Conservation (phyloP, 257 asterid genomes). For the Nicotiana paniculata region DNA sequence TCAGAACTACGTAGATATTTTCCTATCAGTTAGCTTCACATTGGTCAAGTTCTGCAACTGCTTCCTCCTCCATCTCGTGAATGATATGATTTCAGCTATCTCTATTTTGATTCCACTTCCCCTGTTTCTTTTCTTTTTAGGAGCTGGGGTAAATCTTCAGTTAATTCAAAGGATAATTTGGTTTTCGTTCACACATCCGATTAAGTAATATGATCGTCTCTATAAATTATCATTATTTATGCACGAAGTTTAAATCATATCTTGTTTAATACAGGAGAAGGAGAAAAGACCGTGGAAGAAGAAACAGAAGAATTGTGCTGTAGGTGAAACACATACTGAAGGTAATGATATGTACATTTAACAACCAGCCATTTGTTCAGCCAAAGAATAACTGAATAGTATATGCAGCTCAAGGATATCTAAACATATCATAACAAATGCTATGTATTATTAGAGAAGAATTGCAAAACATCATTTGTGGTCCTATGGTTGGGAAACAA, state of each 20-base stretch:
- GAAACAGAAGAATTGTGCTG: slow-evolving; percentile 59
- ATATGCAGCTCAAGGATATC: too few species aligned
- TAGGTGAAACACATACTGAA: slow-evolving; percentile 31
- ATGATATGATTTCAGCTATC: background rate
- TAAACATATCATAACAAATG: too few species aligned
- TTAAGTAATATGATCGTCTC: background rate
- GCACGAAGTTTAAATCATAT: background rate
- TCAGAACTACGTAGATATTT: too few species aligned
- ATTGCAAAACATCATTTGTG: too few species aligned
- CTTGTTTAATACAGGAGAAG: slow-evolving; percentile 52
- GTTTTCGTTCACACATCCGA: background rate
- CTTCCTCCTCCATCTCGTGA: background rate
- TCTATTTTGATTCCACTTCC: background rate
- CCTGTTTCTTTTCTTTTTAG: background rate
- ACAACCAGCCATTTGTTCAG: too few species aligned
- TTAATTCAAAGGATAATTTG: background rate
- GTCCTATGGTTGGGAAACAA: too few species aligned
- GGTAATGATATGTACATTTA: slow-evolving; percentile 5
- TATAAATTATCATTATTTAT: background rate
- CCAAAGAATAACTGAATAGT: too few species aligned
- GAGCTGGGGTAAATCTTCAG: slow-evolving; percentile 29
- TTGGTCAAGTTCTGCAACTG: background rate
- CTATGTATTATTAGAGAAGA: too few species aligned
- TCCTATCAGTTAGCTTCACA: too few species aligned
- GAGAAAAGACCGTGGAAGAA: slow-evolving; percentile 88